A percentile compares a stretch with the other conserved stretches of the same genome.
Evolutionary conservation across 345 rosid species (phyloP).

Genomic region (Nephelium lappaceum): DNA sequence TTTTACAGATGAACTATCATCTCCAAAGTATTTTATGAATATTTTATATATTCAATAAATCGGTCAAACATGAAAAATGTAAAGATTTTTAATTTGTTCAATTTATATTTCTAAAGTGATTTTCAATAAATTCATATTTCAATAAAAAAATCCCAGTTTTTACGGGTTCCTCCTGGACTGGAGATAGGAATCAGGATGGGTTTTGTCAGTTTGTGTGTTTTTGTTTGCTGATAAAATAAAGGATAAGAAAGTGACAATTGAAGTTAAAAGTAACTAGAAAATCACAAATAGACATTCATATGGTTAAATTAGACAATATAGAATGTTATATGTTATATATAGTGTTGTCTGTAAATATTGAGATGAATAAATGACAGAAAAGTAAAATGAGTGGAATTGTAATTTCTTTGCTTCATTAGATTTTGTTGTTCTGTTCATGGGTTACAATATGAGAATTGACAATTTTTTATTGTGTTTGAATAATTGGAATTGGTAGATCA

Average conservation of each 20-base stretch:
- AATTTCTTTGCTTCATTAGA: neutral
- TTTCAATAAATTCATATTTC: too few relatives aligned
- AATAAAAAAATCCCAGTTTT: too few relatives aligned
- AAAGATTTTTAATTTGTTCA: too few relatives aligned
- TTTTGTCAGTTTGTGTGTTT: too few relatives aligned
- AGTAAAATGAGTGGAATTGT: neutral
- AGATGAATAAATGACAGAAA: neutral
- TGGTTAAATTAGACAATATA: neutral
- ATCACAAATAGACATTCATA: neutral
- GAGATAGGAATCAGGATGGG: too few relatives aligned
- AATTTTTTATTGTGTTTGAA: neutral
- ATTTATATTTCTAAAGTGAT: too few relatives aligned
- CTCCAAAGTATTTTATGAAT: too few relatives aligned
- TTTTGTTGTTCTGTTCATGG: neutral
- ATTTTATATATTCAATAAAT: too few relatives aligned
- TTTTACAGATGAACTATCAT: too few relatives aligned
- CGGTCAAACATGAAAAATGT: too few relatives aligned
- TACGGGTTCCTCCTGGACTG: too few relatives aligned
- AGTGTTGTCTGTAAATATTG: neutral
- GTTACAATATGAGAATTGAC: neutral
- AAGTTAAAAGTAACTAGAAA: neutral
- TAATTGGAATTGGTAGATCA: neutral
- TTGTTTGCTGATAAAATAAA: constrained; percentile 23
- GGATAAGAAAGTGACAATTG: neutral
- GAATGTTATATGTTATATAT: neutral